Conservation (phyloP, 306 rosid genomes). For the Trifolium dubium region DNA sequence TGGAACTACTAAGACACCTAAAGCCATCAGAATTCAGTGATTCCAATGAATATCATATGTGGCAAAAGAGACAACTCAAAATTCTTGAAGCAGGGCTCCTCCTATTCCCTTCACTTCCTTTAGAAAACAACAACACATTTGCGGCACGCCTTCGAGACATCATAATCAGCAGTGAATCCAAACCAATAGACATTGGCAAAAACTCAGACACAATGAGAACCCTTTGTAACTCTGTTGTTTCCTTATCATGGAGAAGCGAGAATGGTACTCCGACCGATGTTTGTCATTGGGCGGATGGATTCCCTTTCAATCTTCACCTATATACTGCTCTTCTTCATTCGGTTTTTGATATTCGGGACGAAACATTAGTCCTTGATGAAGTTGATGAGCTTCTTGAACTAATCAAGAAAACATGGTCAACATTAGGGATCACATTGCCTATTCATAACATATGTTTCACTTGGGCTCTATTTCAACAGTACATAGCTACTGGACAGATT, state of each 20-base stretch:
- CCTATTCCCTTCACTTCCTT: conserved; percentile 66
- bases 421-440: conserved; percentile 69
- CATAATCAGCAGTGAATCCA: conserved; percentile 48
- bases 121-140: conserved; percentile 65
- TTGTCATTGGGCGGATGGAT: conserved; percentile 96
- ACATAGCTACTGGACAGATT: conserved; percentile 66
- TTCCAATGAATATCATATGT: conserved; percentile 72
- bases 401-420: conserved; percentile 85
- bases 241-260: conserved; percentile 71
- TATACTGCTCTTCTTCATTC: conserved; percentile 73
- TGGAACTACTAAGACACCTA: conserved; percentile 79
- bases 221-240: conserved; percentile 77
- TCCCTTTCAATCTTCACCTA: conserved; percentile 76
- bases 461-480: conserved; percentile 82
- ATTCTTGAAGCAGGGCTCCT: conserved; percentile 84
- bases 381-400: conserved; percentile 89
- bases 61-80: conserved; percentile 89
- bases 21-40: conserved; percentile 90
- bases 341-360: conserved; percentile 75
- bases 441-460: conserved; percentile 83
- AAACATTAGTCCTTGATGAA: conserved; percentile 82
- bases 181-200: conserved; percentile 70
- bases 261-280: conserved; percentile 75
- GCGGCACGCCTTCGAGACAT: conserved; percentile 69
- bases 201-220: conserved; percentile 87